phyloP scores from a whole-genome alignment of 176 grass and related monocot species.

The Phoenix roebelenii region DNA sequence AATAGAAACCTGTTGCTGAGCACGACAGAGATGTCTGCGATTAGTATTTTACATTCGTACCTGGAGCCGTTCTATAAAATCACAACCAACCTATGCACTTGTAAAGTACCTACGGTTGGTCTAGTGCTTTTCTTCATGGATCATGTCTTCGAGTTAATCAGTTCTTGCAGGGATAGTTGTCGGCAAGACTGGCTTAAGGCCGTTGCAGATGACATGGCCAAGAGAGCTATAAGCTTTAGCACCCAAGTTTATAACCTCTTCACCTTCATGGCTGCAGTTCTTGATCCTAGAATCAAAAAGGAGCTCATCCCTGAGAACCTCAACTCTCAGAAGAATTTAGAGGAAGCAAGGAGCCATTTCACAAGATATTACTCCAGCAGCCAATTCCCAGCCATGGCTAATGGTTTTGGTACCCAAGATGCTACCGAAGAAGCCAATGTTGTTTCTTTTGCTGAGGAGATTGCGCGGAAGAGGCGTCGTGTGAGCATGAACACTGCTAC shows the following conservation, averaged over 20 bases:
- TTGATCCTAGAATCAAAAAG: conserved; percentile 80
- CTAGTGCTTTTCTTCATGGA: conserved; percentile 96
- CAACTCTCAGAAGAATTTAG: conserved; percentile 57
- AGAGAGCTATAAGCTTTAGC: conserved; percentile 40
- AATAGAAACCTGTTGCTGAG: conserved; percentile 42
- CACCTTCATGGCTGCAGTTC: conserved; percentile 79
- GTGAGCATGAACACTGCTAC: conserved; percentile 45
- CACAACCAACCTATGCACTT: conserved; percentile 77
- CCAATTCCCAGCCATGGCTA: conserved; percentile 35
- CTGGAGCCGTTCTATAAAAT: conserved; percentile 90
- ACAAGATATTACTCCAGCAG: conserved; percentile 62
- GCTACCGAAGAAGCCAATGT: conserved; percentile 28
- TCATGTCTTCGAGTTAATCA: conserved; percentile 76
- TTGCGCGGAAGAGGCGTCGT: conserved; percentile 63
- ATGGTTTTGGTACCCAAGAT: conserved; percentile 39
- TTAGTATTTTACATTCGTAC: conserved; percentile 58
- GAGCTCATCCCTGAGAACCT: conserved; percentile 81
- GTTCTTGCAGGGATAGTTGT: conserved; percentile 28
- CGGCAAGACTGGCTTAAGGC: conserved; percentile 73
- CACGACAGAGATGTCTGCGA: conserved; percentile 40
- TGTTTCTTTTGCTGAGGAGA: conserved; percentile 96
- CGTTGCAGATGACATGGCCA: conserved; percentile 62
- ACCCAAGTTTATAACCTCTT: conserved; percentile 59
- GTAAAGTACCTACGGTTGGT: conserved; percentile 69
- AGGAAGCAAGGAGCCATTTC: conserved; percentile 71